Conservation (phyloP, 148 eudicot genomes). For the Persicaria tinctoria region DNA sequence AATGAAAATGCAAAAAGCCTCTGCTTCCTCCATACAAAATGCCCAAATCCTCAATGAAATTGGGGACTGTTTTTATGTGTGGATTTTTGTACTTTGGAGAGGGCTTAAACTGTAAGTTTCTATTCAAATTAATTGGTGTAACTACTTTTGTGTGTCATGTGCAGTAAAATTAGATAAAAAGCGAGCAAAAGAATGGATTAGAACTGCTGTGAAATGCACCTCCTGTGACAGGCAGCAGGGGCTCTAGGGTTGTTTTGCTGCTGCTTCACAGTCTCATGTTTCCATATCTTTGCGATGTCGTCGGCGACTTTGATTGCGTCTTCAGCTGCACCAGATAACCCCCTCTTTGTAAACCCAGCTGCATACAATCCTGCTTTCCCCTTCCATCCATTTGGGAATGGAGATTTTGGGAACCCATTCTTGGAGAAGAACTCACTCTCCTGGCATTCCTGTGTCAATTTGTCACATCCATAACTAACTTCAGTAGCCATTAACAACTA, state of each 20-base stretch:
- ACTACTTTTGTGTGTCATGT: not conserved
- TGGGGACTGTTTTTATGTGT: not conserved
- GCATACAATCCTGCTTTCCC: slow-evolving; percentile 79
- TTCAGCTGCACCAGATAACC: slow-evolving; percentile 68
- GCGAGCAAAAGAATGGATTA: not conserved
- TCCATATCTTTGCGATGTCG: slow-evolving; percentile 32
- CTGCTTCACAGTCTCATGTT: slow-evolving; percentile 4
- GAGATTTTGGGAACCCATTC: slow-evolving; percentile 73
- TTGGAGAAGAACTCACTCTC: slow-evolving; percentile 61
- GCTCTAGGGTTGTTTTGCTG: slow-evolving; percentile 13
- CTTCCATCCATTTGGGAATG: slow-evolving; percentile 91
- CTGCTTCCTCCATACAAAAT: slow-evolving; percentile 7
- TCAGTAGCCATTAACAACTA: too few relatives aligned
- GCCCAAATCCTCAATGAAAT: not conserved
- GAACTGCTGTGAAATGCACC: slow-evolving; percentile 15
- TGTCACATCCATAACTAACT: too few relatives aligned
- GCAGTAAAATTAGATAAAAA: not conserved
- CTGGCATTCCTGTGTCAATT: slow-evolving; percentile 20
- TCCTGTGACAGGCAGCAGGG: slow-evolving; percentile 12
- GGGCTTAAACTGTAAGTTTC: not conserved
- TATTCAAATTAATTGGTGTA: not conserved
- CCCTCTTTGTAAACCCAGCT: slow-evolving; percentile 86
- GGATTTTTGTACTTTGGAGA: not conserved
- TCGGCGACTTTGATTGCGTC: slow-evolving; percentile 65
- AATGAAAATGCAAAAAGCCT: slow-evolving; percentile 5